Evolutionary conservation across 495 filamentous ascomycete genomes (phyloP).

Genomic region (Choiromyces venosus): DNA sequence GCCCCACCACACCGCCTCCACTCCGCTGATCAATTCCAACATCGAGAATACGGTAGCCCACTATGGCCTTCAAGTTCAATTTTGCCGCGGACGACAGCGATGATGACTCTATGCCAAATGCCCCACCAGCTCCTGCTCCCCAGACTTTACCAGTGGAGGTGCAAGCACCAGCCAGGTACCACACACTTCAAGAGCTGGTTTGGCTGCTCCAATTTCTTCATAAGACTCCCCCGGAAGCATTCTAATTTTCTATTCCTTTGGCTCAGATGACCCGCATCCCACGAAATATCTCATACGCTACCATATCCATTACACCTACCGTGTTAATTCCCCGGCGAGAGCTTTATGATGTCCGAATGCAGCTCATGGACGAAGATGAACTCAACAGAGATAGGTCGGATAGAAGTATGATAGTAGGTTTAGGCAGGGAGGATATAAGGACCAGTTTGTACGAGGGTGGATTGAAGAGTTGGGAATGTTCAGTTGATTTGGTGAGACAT

Average conservation of each 20-base stretch:
- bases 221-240: not conserved
- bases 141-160: not conserved
- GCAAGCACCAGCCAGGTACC: conserved; percentile 11
- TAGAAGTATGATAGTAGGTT: conserved; percentile 44
- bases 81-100: conserved; percentile 25
- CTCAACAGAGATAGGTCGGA: conserved; percentile 38
- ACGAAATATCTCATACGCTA: conserved; percentile 38
- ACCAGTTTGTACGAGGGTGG: conserved; percentile 93
- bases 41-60: not conserved
- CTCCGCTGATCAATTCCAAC: not conserved
- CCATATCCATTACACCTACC: conserved; percentile 3
- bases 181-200: conserved; percentile 30
- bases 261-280: conserved; percentile 24
- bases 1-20: not conserved
- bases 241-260: not conserved
- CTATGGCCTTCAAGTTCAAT: conserved; percentile 37
- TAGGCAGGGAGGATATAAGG: conserved; percentile 78
- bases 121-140: not conserved
- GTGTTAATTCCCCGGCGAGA: conserved; percentile 72
- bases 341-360: conserved; percentile 86
- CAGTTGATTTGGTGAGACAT: conserved; percentile 74
- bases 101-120: not conserved
- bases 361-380: conserved; percentile 74
- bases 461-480: conserved; percentile 99
- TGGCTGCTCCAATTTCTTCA: not conserved